A percentile compares a stretch with the other conserved stretches of the same genome.
These are phyloP conservation scores for Fusarium sulawesiense DNA, from an alignment of 2,329 filamentous ascomycete genomes.

Conservation along the genomic window DNA sequence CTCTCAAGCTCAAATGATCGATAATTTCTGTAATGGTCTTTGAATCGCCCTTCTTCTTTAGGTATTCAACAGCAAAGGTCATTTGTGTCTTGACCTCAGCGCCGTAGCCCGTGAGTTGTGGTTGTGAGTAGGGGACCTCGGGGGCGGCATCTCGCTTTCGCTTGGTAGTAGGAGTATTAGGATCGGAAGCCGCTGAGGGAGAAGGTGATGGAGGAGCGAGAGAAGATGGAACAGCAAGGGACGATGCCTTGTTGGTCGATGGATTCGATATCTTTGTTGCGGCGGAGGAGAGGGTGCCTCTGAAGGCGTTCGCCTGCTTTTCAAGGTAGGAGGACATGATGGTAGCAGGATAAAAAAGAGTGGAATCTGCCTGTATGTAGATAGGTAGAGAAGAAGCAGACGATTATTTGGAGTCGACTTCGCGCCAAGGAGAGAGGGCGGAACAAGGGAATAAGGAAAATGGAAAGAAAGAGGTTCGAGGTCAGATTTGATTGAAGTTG, in stretches of 20 bases:
- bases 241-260: slow-evolving; percentile 50
- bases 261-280: slow-evolving; percentile 71
- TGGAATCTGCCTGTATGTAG: background rate
- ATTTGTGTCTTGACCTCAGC: slow-evolving; percentile 88
- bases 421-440: slow-evolving; percentile 22
- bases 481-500: slow-evolving; percentile 19
- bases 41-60: slow-evolving; percentile 76
- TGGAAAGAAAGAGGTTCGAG: slow-evolving; percentile 25
- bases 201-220: slow-evolving; percentile 72
- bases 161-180: slow-evolving; percentile 73
- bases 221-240: slow-evolving; percentile 43
- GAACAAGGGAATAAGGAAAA: slow-evolving; percentile 26
- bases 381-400: slow-evolving; percentile 1
- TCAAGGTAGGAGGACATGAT: slow-evolving; percentile 72
- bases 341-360: slow-evolving; percentile 44
- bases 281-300: slow-evolving; percentile 70
- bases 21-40: slow-evolving; percentile 82
- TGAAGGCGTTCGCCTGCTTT: slow-evolving; percentile 72
- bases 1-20: slow-evolving; percentile 79
- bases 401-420: slow-evolving; percentile 5
- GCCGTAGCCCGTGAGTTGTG: slow-evolving; percentile 79
- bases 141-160: slow-evolving; percentile 67
- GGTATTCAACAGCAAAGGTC: slow-evolving; percentile 85
- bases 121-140: slow-evolving; percentile 77
- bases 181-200: slow-evolving; percentile 67